phyloP scores from a whole-genome alignment of 2,329 filamentous ascomycete species.

The Neofusicoccum laricinum region DNA sequence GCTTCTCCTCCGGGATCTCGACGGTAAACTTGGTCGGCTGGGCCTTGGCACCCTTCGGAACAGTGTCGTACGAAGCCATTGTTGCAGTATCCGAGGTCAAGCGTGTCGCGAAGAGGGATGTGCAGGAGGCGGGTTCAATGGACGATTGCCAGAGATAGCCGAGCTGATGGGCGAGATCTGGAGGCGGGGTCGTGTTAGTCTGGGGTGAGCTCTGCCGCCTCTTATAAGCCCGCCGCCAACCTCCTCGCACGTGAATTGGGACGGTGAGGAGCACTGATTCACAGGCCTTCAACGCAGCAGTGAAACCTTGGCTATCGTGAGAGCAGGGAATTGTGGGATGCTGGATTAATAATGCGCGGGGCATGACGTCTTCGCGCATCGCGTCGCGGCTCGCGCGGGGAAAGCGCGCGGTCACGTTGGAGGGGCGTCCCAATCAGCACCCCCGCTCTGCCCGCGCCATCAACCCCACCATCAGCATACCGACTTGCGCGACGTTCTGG shows the following conservation, averaged over 20 bases:
- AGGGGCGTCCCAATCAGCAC: not conserved
- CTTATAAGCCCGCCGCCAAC: not conserved
- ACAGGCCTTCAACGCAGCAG: not conserved
- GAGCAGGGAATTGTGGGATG: not conserved
- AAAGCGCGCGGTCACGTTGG: constrained; percentile 1
- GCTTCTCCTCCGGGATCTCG: constrained; percentile 29
- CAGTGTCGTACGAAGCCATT: constrained; percentile 17
- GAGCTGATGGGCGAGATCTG: not conserved
- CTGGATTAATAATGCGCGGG: not conserved
- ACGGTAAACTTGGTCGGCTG: constrained; percentile 27
- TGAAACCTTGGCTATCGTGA: no score
- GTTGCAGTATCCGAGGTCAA: not conserved
- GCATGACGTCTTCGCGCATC: not conserved
- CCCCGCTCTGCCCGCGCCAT: not conserved
- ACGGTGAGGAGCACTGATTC: not conserved
- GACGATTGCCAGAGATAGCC: not conserved
- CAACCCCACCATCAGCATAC: not conserved
- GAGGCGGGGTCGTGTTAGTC: not conserved
- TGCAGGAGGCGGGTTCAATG: not conserved
- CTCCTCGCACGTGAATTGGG: not conserved
- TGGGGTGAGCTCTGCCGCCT: not conserved
- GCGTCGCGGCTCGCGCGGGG: not conserved
- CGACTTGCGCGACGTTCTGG: not conserved
- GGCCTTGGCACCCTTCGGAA: constrained; percentile 8
- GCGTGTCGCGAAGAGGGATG: not conserved